Evolutionary conservation across 768 basidiomycete species (phyloP), one percentile per base, ranked within the genome.

Genomic region (Amanita molliuscula): DNA sequence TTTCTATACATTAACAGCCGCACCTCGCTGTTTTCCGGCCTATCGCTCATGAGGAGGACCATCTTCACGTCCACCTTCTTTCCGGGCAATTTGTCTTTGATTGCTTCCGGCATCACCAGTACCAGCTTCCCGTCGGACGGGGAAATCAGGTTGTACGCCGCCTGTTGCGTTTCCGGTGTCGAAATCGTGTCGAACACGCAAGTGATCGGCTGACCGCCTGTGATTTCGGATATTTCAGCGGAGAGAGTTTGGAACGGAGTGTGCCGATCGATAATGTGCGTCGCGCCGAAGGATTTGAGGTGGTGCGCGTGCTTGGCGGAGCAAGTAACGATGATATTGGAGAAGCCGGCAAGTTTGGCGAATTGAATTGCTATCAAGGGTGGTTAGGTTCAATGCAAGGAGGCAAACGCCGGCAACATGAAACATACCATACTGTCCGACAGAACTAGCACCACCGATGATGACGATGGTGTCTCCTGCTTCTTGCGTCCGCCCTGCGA

Each of bases 201-300:
- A 15, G 58, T 54, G 23, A 65, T 54, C 1, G 26, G 26, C 15
- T 28, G 26, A 0, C 23, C 44, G 3, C 23, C 15, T 1, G 61
- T 56, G 40, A 68, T 56, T 38, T 55, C 52, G 1, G 49, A 15
- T 11, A 61, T 54, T 34, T 61, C 52, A 0, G 50, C 38, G 1
- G 25, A 16, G 13, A 57, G 49, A 8, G 37, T 18, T 8, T 36
- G 18, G 10, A 41, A 6, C 1, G 46, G 15, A 4, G 45, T 26
- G n/a, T 50, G 41, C 5, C 62, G 59, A 44, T 71, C 62, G 37
- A 74, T 52, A 21, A 74, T 61, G 34, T 69, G 47, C 0, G 70
- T 71, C 6, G 68, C 74, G 6, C 74, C 71, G 13, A 75, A 57
- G 1, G 62, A 61, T 54, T 66, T 63, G 26, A 74, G 61, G 13